Evolutionary conservation across 202 grass and related monocot species (phyloP).

Genomic region (Carex sylvatica): DNA sequence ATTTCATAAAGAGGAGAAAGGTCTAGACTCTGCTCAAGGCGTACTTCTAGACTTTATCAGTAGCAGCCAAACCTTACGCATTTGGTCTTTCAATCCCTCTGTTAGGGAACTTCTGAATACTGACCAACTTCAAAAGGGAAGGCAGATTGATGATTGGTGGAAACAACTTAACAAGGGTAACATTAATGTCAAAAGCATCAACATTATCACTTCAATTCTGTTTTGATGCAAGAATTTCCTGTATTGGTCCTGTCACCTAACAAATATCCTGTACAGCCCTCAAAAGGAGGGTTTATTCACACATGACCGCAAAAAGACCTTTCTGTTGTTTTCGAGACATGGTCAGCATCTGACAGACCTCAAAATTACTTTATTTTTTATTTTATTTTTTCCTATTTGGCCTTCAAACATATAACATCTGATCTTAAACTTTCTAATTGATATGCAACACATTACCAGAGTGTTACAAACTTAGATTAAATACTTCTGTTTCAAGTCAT

Average conservation of each 20-base stretch:
- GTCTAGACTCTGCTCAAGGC: conserved; percentile 71
- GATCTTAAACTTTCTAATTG: background rate
- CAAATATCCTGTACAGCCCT: background rate
- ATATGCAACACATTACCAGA: background rate
- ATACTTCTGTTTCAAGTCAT: background rate
- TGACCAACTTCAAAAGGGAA: conserved; percentile 98
- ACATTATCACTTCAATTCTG: background rate
- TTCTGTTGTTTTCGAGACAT: background rate
- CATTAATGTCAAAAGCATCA: conserved; percentile 6
- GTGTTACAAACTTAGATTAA: background rate
- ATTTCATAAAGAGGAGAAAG: conserved; percentile 99
- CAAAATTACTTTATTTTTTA: background rate
- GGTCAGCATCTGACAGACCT: background rate
- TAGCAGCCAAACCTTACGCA: conserved; percentile 92
- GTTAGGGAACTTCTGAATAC: conserved; percentile 89
- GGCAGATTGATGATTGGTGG: conserved; percentile 97
- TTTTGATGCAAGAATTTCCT: background rate
- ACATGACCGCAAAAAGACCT: background rate
- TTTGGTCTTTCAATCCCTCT: conserved; percentile 92
- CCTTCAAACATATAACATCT: background rate
- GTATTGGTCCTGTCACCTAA: background rate
- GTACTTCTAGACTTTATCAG: conserved; percentile 98
- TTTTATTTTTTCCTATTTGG: background rate
- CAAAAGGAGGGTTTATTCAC: background rate
- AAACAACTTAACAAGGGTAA: conserved; percentile 89